Conservation (phyloP, 2,329 filamentous ascomycete genomes). For the Coniella lustricola region DNA sequence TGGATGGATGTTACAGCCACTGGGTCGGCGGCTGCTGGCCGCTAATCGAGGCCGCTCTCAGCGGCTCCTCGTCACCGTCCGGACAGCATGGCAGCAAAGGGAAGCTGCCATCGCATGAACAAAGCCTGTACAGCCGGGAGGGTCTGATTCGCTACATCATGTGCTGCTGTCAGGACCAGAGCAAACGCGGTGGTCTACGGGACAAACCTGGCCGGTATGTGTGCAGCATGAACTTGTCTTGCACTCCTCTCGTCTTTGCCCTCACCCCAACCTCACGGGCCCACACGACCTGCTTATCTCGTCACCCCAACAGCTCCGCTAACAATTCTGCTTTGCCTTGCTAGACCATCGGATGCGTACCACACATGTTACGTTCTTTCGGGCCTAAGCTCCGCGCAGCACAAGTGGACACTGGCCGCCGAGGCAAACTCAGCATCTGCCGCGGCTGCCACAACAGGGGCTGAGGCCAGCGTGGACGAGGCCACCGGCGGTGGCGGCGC, state of each 20-base stretch:
- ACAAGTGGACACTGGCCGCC: slow-evolving; percentile 48
- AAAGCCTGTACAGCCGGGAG: slow-evolving; percentile 69
- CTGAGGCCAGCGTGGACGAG: slow-evolving; percentile 22
- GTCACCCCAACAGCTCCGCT: slow-evolving; percentile 1
- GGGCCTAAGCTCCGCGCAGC: slow-evolving; percentile 75
- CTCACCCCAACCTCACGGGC: neutral
- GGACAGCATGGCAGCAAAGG: slow-evolving; percentile 17
- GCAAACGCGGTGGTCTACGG: slow-evolving; percentile 68
- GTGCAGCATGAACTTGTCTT: slow-evolving; percentile 1
- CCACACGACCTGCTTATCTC: neutral
- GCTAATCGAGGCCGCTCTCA: slow-evolving; percentile 72
- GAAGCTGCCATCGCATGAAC: slow-evolving; percentile 26
- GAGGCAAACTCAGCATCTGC: slow-evolving; percentile 28
- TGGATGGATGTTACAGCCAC: slow-evolving; percentile 96
- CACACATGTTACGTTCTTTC: slow-evolving; percentile 89
- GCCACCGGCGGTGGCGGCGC: neutral
- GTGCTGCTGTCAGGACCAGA: slow-evolving; percentile 72
- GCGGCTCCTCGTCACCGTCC: slow-evolving; percentile 17
- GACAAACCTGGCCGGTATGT: slow-evolving; percentile 89
- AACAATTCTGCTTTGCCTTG: neutral
- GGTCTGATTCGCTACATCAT: slow-evolving; percentile 86
- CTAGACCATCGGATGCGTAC: slow-evolving; percentile 76
- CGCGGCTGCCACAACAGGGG: slow-evolving; percentile 24
- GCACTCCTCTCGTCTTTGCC: neutral
- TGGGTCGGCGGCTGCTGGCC: slow-evolving; percentile 97